Base-by-base conservation (phyloP, 148 eudicot genomes). In the Amaranthus hypochondriacus region DNA sequence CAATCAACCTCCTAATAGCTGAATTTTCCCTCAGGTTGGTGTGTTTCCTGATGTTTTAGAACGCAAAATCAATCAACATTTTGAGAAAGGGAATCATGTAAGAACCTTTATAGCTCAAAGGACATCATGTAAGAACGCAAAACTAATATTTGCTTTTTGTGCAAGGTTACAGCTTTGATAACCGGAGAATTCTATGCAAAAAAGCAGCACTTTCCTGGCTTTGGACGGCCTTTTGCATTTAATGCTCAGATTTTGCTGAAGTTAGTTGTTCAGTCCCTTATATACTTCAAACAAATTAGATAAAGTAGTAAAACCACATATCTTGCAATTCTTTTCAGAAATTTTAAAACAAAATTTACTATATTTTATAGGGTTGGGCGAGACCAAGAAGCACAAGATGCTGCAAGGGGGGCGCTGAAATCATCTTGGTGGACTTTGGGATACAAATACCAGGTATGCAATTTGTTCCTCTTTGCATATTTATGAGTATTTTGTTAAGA, bases 381-480 rank as follows among this genome's bases (percentile, higher is more conserved):
- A 74, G 79, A 80, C 60, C 43, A 77, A 63, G 96, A 96, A 88
- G 92, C 96, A 58, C 89, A 86, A 81, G 91, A 85, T 86, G 90
- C 94, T 81, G 97, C 97, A 49, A 85, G 97, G 78, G 92, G 88
- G 11, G 96, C 99, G 44, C 71, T 96, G 73, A 92, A 90, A 75
- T 89, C 90, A 62, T 97, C 99, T 55, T 96, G 97, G 99, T 96
- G 99, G 99, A 96, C 97, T 43, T 79, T 96, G 80, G 99, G 99
- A 56, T 96, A 95, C 75, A 73, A 74, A 83, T 96, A 96, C 80
- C 87, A 90, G 89, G 99, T 90, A 67, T 14, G 54, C 62, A 21
- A 48, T 56, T 62, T 70, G 39, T 49, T 69, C 15, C 14, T 4
- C 57, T 48, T 48, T 39, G 39, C 62, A 6, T 48, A 28, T 28